Conservation (phyloP, 768 basidiomycete genomes). For the Termitomyces sp. region DNA sequence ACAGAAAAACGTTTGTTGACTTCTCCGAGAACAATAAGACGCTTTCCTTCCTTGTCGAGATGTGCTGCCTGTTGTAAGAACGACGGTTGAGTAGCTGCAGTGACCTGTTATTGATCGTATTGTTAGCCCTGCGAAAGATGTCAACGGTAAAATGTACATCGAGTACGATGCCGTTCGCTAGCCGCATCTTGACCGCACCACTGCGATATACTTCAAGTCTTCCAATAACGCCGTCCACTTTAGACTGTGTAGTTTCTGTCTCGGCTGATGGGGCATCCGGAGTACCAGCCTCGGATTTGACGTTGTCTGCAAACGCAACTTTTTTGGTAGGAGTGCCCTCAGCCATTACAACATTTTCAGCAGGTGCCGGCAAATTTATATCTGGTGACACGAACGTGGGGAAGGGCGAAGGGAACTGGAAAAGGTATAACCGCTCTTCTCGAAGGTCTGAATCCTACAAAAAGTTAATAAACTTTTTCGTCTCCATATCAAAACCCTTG, state of each 20-base stretch:
- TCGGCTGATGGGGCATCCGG: conserved; percentile 25
- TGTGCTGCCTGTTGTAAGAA: conserved; percentile 87
- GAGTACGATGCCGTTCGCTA: conserved; percentile 77
- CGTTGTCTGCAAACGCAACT: conserved; percentile 65
- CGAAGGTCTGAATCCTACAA: conserved; percentile 41
- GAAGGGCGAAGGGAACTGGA: conserved; percentile 88
- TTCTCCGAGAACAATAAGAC: conserved; percentile 76
- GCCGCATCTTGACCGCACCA: conserved; percentile 82
- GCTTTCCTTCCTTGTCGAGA: conserved; percentile 57
- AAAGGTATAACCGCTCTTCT: conserved; percentile 77
- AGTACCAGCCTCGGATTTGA: conserved; percentile 41
- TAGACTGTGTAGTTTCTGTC: conserved; percentile 21
- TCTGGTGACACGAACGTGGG: conserved; percentile 58
- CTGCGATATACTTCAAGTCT: conserved; percentile 82
- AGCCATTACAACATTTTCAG: conserved; percentile 30
- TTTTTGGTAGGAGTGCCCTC: conserved; percentile 36
- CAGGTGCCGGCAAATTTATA: conserved; percentile 25
- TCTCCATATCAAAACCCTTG: background rate
- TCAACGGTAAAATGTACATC: conserved; percentile 52
- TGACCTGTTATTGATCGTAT: conserved; percentile 49
- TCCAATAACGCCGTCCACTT: conserved; percentile 77
- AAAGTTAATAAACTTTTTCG: background rate
- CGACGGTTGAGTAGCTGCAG: conserved; percentile 77
- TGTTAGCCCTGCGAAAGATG: background rate
- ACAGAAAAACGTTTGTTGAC: conserved; percentile 82